Conservation (phyloP, 2,329 filamentous ascomycete species). For the Sporothrix globosa region DNA sequence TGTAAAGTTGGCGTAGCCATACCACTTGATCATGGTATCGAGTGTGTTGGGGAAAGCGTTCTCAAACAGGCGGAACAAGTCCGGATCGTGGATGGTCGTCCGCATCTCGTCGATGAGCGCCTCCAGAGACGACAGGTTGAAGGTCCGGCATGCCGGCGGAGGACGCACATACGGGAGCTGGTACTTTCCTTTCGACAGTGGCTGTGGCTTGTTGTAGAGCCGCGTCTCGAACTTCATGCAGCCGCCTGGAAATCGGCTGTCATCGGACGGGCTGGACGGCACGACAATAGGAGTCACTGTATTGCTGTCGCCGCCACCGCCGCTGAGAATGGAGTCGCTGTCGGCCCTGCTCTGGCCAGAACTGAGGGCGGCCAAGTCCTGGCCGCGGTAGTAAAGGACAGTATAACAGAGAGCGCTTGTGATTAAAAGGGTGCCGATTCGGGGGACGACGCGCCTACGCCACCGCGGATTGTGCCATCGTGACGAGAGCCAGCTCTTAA, state of each 20-base stretch:
- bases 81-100: conserved; percentile 71
- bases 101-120: conserved; percentile 72
- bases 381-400: not conserved
- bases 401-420: not conserved
- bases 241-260: conserved; percentile 24
- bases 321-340: not conserved
- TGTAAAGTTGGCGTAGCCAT: conserved; percentile 36
- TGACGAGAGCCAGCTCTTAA: not conserved
- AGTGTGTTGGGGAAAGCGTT: conserved; percentile 77
- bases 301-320: not conserved
- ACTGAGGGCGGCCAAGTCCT: not conserved
- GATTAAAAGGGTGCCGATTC: not conserved
- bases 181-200: conserved; percentile 75
- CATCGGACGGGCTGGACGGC: conserved; percentile 5
- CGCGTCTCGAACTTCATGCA: conserved; percentile 34
- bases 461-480: conserved; percentile 15
- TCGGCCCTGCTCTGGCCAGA: not conserved
- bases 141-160: conserved; percentile 74
- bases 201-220: conserved; percentile 48
- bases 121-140: conserved; percentile 76
- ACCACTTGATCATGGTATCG: conserved; percentile 38
- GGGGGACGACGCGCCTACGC: not conserved
- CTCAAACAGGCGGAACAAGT: conserved; percentile 70
- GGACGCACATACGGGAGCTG: conserved; percentile 81
- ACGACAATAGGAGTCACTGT: not conserved